Conservation (phyloP, 2,329 filamentous ascomycete genomes). For the Blastomyces silverae region DNA sequence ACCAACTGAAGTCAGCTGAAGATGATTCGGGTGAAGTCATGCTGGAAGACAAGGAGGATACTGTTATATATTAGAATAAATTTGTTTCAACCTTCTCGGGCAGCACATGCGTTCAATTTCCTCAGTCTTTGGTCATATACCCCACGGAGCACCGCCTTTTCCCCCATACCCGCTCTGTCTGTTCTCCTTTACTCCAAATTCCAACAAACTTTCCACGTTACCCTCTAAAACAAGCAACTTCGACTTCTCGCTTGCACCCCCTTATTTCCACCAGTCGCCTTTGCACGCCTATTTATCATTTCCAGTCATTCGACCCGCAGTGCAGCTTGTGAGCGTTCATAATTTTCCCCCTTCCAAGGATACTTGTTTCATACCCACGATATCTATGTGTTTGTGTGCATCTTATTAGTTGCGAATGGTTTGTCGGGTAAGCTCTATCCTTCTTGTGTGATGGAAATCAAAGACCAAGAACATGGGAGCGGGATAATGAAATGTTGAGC, state of each 20-base stretch:
- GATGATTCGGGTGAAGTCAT: constrained; percentile 71
- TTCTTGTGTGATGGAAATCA: background rate
- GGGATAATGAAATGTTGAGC: background rate
- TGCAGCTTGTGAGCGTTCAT: background rate
- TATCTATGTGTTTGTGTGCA: background rate
- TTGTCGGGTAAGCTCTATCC: background rate
- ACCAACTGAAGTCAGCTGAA: constrained; percentile 44
- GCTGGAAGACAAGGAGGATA: constrained; percentile 80
- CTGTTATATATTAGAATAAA: constrained; percentile 66
- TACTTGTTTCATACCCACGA: background rate
- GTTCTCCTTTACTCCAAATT: background rate
- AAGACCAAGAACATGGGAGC: background rate
- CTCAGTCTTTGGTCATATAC: background rate
- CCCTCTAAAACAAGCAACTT: background rate
- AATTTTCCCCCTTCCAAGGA: background rate
- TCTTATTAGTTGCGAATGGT: background rate
- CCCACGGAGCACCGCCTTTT: background rate
- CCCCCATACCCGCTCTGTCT: background rate
- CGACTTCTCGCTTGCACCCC: background rate
- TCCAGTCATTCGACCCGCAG: background rate
- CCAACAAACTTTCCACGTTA: background rate
- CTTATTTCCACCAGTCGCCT: background rate
- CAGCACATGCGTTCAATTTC: background rate
- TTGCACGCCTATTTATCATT: background rate
- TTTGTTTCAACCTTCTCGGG: background rate